phyloP scores from a whole-genome alignment of 2,329 filamentous ascomycete species.

The Beauveria bassiana region DNA sequence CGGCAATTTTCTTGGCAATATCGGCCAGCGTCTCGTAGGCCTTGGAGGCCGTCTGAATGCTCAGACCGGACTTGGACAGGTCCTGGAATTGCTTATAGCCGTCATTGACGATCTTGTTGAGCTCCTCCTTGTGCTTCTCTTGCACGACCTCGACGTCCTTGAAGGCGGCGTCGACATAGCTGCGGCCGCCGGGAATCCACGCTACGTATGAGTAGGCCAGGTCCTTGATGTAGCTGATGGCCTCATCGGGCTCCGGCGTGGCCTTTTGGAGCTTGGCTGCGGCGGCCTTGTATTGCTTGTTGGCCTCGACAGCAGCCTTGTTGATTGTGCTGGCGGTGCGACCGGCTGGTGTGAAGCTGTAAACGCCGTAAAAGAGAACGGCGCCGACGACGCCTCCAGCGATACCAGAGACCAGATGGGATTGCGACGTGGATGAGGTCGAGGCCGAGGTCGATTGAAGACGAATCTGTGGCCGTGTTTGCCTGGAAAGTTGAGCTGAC shows the following conservation, averaged over 20 bases:
- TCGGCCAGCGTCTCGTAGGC: constrained; percentile 57
- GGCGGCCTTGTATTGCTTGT: constrained; percentile 52
- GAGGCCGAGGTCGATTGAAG: constrained; percentile 32
- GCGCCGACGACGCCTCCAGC: constrained; percentile 38
- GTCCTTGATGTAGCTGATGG: constrained; percentile 56
- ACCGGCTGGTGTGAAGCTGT: constrained; percentile 37
- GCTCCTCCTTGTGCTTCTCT: constrained; percentile 60
- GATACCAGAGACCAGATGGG: constrained; percentile 32
- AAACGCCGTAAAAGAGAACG: constrained; percentile 34
- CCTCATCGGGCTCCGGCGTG: constrained; percentile 59
- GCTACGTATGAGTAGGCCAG: constrained; percentile 61
- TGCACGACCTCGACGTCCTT: constrained; percentile 62
- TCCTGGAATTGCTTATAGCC: constrained; percentile 61
- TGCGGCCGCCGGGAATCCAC: constrained; percentile 63
- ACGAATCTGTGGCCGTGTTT: constrained; percentile 18
- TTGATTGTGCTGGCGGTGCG: constrained; percentile 35
- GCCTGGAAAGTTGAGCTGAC: background rate
- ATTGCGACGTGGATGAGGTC: constrained; percentile 19
- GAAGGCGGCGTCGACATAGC: constrained; percentile 63
- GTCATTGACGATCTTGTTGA: constrained; percentile 59
- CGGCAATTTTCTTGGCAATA: constrained; percentile 49
- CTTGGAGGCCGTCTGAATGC: constrained; percentile 52
- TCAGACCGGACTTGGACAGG: constrained; percentile 51
- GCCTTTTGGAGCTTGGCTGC: constrained; percentile 53
- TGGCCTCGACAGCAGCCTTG: constrained; percentile 44